Conservation (phyloP, 768 basidiomycete species). For the Crepidotus variabilis region DNA sequence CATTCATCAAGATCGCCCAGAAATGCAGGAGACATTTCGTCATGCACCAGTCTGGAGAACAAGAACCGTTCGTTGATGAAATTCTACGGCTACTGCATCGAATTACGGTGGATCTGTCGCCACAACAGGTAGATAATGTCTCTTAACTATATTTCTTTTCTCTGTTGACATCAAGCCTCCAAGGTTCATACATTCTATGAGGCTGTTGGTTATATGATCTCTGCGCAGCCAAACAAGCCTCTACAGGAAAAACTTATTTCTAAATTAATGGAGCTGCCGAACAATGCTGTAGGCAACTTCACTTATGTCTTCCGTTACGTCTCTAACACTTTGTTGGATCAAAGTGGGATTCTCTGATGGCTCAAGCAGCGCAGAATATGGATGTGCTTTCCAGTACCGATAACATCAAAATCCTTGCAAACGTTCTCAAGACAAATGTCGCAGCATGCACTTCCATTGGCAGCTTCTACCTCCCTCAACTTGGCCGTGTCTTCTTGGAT, state of each 20-base stretch:
- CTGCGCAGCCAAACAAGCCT: conserved; percentile 96
- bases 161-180: conserved; percentile 16
- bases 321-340: conserved; percentile 2
- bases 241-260: conserved; percentile 93
- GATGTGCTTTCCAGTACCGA: conserved; percentile 88
- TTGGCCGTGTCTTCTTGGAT: conserved; percentile 93
- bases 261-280: conserved; percentile 96
- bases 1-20: conserved; percentile 99
- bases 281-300: conserved; percentile 73
- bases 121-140: conserved; percentile 62
- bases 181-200: conserved; percentile 97
- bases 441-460: conserved; percentile 97
- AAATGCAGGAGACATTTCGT: conserved; percentile 98
- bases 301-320: conserved; percentile 1
- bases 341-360: conserved; percentile 97
- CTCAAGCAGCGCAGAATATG: conserved; percentile 87
- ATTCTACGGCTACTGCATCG: conserved; percentile 88
- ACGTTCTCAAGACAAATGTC: conserved; percentile 98
- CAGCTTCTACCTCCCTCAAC: conserved; percentile 95
- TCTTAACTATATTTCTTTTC: background rate
- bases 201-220: conserved; percentile 99
- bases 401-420: conserved; percentile 95
- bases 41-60: conserved; percentile 96
- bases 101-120: conserved; percentile 91
- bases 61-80: conserved; percentile 97